Evolutionary conservation across 106 monocot species (phyloP).

Genomic region (Gastrodia elata): DNA sequence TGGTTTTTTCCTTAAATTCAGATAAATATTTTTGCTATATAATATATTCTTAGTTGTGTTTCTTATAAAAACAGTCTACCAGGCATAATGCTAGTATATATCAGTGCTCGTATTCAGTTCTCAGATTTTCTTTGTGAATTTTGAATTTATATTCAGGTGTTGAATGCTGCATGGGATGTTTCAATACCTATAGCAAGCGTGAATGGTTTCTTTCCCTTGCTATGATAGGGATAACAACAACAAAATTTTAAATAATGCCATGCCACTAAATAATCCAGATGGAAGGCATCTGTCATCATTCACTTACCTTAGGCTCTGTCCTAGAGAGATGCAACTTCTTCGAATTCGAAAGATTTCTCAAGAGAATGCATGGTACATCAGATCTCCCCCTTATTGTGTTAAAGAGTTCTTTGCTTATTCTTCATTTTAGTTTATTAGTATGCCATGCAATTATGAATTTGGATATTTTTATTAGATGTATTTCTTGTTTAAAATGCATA

Average conservation of each 20-base stretch:
- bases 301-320: slow-evolving; percentile 80
- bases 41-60: neutral
- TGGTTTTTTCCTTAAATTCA: neutral
- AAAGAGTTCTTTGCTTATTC: neutral
- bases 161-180: slow-evolving; percentile 95
- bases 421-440: neutral
- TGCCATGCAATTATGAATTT: neutral
- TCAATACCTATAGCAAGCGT: slow-evolving; percentile 67
- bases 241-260: slow-evolving; percentile 85
- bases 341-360: slow-evolving; percentile 83
- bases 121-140: neutral
- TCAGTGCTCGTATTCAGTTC: neutral
- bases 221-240: slow-evolving; percentile 85
- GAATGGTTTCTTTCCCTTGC: slow-evolving; percentile 87
- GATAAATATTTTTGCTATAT: neutral
- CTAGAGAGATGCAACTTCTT: slow-evolving; percentile 52
- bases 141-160: slow-evolving; percentile 37
- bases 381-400: neutral
- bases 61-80: neutral
- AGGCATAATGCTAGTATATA: neutral
- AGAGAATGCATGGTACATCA: slow-evolving; percentile 95
- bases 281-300: slow-evolving; percentile 77
- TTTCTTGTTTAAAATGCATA: neutral
- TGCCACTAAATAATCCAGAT: slow-evolving; percentile 79
- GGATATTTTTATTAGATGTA: neutral